Base-by-base conservation (phyloP, 371 early-diverging fungal genomes). In the Lichtheimia ornata region DNA sequence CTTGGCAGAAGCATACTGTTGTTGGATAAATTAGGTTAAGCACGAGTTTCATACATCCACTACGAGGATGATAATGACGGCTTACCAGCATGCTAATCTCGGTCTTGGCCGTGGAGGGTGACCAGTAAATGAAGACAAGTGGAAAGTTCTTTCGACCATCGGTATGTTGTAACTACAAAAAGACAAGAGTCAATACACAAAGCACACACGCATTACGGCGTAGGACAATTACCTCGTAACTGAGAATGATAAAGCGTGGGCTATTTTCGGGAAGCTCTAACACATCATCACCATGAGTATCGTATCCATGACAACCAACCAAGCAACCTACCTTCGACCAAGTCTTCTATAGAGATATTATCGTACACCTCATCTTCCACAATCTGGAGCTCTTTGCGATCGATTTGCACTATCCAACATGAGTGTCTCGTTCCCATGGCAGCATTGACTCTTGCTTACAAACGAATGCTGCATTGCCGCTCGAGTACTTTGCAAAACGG, bases 81-180 rank as follows among this genome's bases (percentile, higher is more conserved):
- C 58, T 68, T 75, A 79, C 84, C 58, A 86, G 76, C 88, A 90
- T 89, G 58, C 79, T 74, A 17, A 81, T 58, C 27, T 77, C 76
- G 1, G 88, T 76, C 45, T 81, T 79, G 17, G 82, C 83, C 5
- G 85, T 77, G 11, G 58, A 63, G 5, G 91, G 91, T 14, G 84
- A 74, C 74, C 88, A 90, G 58, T 85, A 88, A 14, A 90, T 69
- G 45, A 88, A 85, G 1, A 88, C 70, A 18, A 90, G 62, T 0
- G 91, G 91, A 50, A 77, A 90, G 15, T 87, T 86, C 35, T 71
- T 69, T 42, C 89, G 82, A 17, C 88, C 88, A 59, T 90, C 89
- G n/a, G 60, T 54, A 59, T 85, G 84, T 53, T 69, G 77, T 28
- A 82, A 66, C 85, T 81, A 49, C 5, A 20, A 43, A 20, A 22